Evolutionary conservation across 805 yeast species (phyloP), one percentile per base, ranked within the genome.

Genomic region (Isabelozyma gotoi): DNA sequence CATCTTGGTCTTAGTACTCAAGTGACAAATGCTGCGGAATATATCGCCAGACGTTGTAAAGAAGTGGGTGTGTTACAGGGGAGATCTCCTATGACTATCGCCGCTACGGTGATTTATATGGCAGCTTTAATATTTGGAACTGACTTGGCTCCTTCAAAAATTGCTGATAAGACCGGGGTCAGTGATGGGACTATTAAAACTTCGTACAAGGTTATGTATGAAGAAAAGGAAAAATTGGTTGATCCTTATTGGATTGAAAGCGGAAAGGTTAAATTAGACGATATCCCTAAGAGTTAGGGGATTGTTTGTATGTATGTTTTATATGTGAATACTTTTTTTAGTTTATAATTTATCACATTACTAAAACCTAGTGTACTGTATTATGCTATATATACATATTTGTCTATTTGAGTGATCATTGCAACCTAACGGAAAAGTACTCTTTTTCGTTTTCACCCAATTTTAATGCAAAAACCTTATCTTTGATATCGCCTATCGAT

Each of bases 141-240:
- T 29, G 85, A 82, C 40, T 72, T 88, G 31, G 73, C 86, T 3
- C 91, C 96, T 0, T 68, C 85, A 1, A 85, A 81, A 57, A 92
- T 94, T 44, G 88, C 96, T 10, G 96, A 89, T 53, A 87, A 87
- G 55, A 81, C 97, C 14, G 98, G 97, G 53, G 98, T 94, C 15
- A 87, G 96, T 56, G 99, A 94, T 61, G 97, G 98, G 52, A 94
- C 99, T 1, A 91, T 94, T 55, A 89, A 94, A 64, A 88, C 97
- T 1, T 84, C 94, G 36, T 94, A 89, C 62, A 87, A 87, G 62
- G 83, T 84, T 35, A 71, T 94, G 65, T 84, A 79, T 59, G 90
- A 87, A 48, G 88, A 85, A 47, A 80, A 78, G 54, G 71, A 67
- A 33, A 62, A 65, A 52, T 76, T 90, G 38, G 76, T 90, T n/a